Evolutionary conservation across 257 asterid genomes (phyloP).

Genomic region (Solanum paucissectum): DNA sequence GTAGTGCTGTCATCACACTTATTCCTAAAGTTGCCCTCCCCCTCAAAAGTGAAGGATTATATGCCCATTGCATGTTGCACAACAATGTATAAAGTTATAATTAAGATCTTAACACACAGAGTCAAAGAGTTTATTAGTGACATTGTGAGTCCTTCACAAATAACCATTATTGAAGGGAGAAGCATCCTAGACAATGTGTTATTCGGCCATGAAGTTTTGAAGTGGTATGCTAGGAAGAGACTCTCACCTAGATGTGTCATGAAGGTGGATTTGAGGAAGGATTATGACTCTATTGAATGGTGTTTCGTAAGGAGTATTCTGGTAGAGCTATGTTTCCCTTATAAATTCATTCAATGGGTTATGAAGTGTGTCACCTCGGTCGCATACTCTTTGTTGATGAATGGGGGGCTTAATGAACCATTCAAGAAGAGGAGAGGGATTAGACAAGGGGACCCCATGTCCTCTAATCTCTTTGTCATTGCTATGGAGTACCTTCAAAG

Average conservation of each 20-base stretch:
- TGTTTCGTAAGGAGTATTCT: neutral
- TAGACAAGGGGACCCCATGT: neutral
- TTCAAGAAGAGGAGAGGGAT: too few species aligned
- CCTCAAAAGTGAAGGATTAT: neutral
- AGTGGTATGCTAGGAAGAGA: neutral
- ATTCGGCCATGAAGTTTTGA: neutral
- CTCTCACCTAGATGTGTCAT: neutral
- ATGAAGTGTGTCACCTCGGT: neutral
- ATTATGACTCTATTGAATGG: neutral
- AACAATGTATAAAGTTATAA: neutral
- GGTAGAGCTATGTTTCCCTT: neutral
- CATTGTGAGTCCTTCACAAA: neutral
- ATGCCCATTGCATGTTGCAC: neutral
- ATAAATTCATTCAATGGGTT: too few species aligned
- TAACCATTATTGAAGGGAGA: neutral
- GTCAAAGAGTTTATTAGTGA: neutral
- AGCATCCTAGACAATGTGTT: neutral
- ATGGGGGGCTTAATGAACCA: neutral
- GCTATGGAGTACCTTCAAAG: neutral
- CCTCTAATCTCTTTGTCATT: neutral
- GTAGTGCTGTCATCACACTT: neutral
- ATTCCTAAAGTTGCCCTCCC: neutral
- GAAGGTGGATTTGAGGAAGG: neutral
- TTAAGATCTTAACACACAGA: neutral
- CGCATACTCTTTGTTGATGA: neutral